Conservation (phyloP, 257 asterid genomes). For the Przewalskia tangutica region DNA sequence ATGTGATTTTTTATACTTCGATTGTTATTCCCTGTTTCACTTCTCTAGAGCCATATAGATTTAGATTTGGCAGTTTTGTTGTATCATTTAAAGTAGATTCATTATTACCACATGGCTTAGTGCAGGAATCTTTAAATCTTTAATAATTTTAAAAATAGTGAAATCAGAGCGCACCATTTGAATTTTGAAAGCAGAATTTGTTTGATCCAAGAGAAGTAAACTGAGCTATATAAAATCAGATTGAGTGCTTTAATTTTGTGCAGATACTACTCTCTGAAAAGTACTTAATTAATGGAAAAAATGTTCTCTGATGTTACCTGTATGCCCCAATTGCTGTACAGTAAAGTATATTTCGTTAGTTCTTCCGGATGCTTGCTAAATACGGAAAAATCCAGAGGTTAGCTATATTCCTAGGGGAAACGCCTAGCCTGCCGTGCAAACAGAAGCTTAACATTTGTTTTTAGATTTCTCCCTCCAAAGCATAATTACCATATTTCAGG, state of each 20-base stretch:
- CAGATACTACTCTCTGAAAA: neutral
- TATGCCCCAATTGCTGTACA: too few relatives aligned
- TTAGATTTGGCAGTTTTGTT: neutral
- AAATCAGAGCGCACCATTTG: neutral
- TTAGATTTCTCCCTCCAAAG: too few relatives aligned
- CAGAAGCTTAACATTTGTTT: too few relatives aligned
- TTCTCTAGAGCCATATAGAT: neutral
- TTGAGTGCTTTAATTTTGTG: neutral
- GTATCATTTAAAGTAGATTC: neutral
- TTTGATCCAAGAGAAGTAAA: neutral
- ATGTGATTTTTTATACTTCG: too few relatives aligned
- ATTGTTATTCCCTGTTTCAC: too few relatives aligned
- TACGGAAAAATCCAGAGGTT: too few relatives aligned
- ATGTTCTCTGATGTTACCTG: neutral
- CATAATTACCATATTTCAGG: too few relatives aligned
- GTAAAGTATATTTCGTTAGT: too few relatives aligned
- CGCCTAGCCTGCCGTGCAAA: too few relatives aligned
- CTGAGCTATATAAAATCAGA: neutral
- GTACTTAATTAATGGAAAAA: neutral
- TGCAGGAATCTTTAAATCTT: neutral
- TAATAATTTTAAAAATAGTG: neutral
- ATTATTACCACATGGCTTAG: neutral
- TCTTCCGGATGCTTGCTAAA: too few relatives aligned
- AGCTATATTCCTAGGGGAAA: too few relatives aligned
- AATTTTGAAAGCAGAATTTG: neutral